Conservation (phyloP, 345 rosid species). For the Gossypium bickii region DNA sequence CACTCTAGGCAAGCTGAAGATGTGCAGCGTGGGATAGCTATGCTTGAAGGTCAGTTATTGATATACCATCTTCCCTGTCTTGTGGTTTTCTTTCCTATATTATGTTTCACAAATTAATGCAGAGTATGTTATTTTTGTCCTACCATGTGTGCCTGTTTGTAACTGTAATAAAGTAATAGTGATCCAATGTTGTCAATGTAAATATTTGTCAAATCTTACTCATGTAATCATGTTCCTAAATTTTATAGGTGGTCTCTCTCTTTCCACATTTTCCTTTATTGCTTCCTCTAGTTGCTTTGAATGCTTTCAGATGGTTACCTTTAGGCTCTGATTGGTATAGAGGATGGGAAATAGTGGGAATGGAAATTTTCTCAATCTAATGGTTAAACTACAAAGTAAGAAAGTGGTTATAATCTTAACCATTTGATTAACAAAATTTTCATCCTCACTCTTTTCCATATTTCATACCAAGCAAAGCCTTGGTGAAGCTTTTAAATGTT, state of each 20-base stretch:
- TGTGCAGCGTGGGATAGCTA: constrained; percentile 69
- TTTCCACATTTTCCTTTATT: not conserved
- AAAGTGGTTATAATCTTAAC: no score
- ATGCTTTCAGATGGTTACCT: not conserved
- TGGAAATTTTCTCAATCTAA: no score
- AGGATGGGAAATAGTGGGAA: no score
- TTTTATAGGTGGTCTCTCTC: not conserved
- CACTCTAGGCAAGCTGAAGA: constrained; percentile 71
- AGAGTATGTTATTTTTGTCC: not conserved
- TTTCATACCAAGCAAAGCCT: no score
- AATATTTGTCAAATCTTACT: not conserved
- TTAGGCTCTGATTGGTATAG: not conserved
- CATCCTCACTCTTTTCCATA: no score
- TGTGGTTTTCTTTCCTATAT: not conserved
- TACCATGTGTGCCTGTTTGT: not conserved
- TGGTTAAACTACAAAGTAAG: no score
- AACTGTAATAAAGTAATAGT: not conserved
- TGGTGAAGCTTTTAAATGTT: not conserved
- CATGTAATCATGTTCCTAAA: not conserved
- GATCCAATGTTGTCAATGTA: not conserved
- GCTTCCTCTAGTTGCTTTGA: not conserved
- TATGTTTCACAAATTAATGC: not conserved
- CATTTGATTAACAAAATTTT: no score
- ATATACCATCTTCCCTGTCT: not conserved
- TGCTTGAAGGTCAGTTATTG: constrained; percentile 56